Evolutionary conservation across 352 stramenopile species (phyloP).

Genomic region (Globisporangium perplexum): DNA sequence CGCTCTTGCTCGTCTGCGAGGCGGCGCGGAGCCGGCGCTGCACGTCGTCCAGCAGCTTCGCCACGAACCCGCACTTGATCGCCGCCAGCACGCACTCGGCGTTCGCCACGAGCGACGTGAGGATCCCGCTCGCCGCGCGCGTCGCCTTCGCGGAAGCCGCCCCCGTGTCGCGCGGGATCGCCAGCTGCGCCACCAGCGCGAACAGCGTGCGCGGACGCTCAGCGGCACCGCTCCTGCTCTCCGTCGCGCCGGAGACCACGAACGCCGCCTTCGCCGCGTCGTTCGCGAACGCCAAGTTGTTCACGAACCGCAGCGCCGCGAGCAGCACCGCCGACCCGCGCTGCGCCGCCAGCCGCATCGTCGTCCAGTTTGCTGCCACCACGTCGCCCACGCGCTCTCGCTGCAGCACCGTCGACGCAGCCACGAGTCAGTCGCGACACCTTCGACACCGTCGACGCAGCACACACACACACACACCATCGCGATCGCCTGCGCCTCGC

Average conservation of each 20-base stretch:
- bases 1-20: conserved; percentile 29
- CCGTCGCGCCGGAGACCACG: conserved; percentile 7
- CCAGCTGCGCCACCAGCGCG: conserved; percentile 12
- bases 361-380: conserved; percentile 48
- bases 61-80: conserved; percentile 38
- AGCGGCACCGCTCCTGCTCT: not conserved
- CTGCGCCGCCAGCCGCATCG: conserved; percentile 38
- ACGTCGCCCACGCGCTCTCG: conserved; percentile 27
- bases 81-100: conserved; percentile 38
- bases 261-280: conserved; percentile 31
- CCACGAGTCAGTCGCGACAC: not conserved
- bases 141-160: not conserved
- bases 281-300: conserved; percentile 42
- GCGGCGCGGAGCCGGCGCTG: conserved; percentile 28
- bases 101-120: conserved; percentile 42
- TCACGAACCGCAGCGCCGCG: conserved; percentile 34
- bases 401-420: too few relatives aligned
- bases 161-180: not conserved
- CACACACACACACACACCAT: conserved; percentile 17
- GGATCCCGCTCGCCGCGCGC: conserved; percentile 25
- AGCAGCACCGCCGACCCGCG: conserved; percentile 37
- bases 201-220: conserved; percentile 10
- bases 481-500: conserved; percentile 27
- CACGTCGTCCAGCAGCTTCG: conserved; percentile 27
- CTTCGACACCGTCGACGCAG: too few relatives aligned